Conservation (phyloP, 495 filamentous ascomycete genomes). For the Neurospora sp. region DNA sequence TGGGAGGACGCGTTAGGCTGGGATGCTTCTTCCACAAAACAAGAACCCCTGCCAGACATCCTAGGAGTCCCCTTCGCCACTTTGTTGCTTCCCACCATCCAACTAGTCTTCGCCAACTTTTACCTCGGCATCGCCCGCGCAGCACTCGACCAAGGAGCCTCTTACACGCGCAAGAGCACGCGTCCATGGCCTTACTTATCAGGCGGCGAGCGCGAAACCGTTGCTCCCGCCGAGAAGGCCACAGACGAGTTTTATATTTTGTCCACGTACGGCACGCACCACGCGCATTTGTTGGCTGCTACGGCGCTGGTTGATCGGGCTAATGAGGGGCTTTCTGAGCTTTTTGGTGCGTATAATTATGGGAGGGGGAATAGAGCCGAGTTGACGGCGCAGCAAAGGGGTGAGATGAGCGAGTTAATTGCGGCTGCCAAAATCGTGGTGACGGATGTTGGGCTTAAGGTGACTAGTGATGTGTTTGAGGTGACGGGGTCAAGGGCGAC, state of each 20-base stretch:
- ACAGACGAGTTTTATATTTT: slow-evolving; percentile 56
- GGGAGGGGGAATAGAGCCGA: slow-evolving; percentile 14
- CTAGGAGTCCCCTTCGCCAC: slow-evolving; percentile 40
- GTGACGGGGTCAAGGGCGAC: slow-evolving; percentile 47
- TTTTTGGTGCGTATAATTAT: slow-evolving; percentile 28
- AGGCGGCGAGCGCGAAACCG: slow-evolving; percentile 31
- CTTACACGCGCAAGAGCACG: slow-evolving; percentile 41
- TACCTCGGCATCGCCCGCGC: slow-evolving; percentile 51
- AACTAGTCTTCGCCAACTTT: slow-evolving; percentile 53
- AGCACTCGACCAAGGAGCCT: slow-evolving; percentile 35
- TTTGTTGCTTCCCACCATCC: slow-evolving; percentile 48
- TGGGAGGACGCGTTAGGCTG: slow-evolving; percentile 53
- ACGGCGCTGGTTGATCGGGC: slow-evolving; percentile 46
- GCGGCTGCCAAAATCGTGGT: slow-evolving; percentile 50
- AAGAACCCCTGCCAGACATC: slow-evolving; percentile 19
- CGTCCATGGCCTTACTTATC: slow-evolving; percentile 45
- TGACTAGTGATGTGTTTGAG: slow-evolving; percentile 50
- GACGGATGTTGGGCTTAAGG: slow-evolving; percentile 45
- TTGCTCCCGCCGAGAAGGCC: slow-evolving; percentile 15
- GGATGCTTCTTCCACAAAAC: slow-evolving; percentile 29
- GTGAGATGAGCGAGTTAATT: slow-evolving; percentile 49
- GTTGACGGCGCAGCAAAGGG: slow-evolving; percentile 37
- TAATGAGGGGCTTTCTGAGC: slow-evolving; percentile 29
- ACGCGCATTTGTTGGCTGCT: slow-evolving; percentile 46
- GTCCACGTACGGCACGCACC: slow-evolving; percentile 49